phyloP scores from a whole-genome alignment of 768 basidiomycete species.

The Lentinus brumalis region DNA sequence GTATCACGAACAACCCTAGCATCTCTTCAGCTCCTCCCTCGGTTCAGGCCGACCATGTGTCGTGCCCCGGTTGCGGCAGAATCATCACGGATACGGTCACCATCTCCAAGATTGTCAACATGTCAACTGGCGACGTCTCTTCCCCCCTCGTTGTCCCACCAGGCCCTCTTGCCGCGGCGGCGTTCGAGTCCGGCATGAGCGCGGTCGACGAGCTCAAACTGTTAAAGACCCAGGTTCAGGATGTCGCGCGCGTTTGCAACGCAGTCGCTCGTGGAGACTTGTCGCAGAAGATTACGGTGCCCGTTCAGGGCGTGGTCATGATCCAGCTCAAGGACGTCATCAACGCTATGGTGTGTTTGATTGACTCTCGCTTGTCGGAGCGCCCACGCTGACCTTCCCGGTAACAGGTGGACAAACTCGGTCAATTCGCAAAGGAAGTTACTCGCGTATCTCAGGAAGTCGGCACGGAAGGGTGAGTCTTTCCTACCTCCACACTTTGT shows the following conservation, averaged over 20 bases:
- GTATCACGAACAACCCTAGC: slow-evolving; percentile 33
- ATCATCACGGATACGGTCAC: slow-evolving; percentile 46
- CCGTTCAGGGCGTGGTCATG: slow-evolving; percentile 49
- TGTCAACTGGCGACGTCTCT: slow-evolving; percentile 26
- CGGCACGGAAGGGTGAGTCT: slow-evolving; percentile 58
- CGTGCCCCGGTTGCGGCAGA: slow-evolving; percentile 61
- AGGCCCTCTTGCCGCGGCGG: slow-evolving; percentile 57
- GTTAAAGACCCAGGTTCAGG: slow-evolving; percentile 82
- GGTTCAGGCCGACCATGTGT: slow-evolving; percentile 40
- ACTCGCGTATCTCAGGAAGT: slow-evolving; percentile 86
- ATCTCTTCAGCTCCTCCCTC: slow-evolving; percentile 48
- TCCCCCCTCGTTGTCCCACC: slow-evolving; percentile 50
- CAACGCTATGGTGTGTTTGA: slow-evolving; percentile 36
- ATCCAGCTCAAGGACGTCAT: slow-evolving; percentile 38
- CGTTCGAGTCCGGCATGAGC: slow-evolving; percentile 61
- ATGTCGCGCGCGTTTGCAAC: slow-evolving; percentile 35
- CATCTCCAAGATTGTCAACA: slow-evolving; percentile 31
- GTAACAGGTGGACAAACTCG: slow-evolving; percentile 61
- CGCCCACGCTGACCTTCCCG: slow-evolving; percentile 13
- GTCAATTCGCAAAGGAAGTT: slow-evolving; percentile 90
- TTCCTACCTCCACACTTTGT: background rate
- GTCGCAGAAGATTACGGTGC: slow-evolving; percentile 55
- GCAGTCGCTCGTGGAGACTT: slow-evolving; percentile 54
- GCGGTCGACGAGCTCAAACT: slow-evolving; percentile 77
- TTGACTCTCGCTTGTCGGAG: slow-evolving; percentile 12